Evolutionary conservation across 2,329 filamentous ascomycete species (phyloP).

Genomic region (Immersiporthe knoxdaviesiana): DNA sequence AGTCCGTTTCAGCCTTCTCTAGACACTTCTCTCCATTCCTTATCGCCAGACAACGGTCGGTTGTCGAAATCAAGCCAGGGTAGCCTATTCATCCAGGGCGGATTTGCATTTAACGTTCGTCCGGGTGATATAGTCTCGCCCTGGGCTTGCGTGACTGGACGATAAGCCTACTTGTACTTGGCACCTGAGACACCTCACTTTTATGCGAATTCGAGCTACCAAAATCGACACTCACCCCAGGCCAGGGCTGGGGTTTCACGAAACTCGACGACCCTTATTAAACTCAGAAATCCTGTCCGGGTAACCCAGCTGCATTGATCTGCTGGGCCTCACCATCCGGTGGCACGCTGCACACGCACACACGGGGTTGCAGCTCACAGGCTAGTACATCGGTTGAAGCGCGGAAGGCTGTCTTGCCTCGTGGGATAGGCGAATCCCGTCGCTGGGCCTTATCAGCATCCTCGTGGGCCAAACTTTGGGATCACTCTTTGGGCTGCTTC

Average conservation of each 20-base stretch:
- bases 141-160: background rate
- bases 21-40: slow-evolving; percentile 20
- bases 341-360: slow-evolving; percentile 6
- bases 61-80: slow-evolving; percentile 11
- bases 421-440: slow-evolving; percentile 28
- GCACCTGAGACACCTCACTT: slow-evolving; percentile 19
- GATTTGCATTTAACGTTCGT: slow-evolving; percentile 6
- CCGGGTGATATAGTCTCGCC: slow-evolving; percentile 19
- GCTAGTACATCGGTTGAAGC: slow-evolving; percentile 24
- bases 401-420: slow-evolving; percentile 12
- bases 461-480: background rate
- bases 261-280: background rate
- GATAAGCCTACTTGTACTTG: background rate
- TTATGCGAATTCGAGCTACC: slow-evolving; percentile 7
- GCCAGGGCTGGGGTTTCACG: slow-evolving; percentile 20
- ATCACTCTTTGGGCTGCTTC: slow-evolving; percentile 28
- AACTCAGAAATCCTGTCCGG: background rate
- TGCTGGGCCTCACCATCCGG: slow-evolving; percentile 11
- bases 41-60: slow-evolving; percentile 14
- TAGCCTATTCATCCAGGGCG: slow-evolving; percentile 8
- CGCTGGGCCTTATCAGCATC: slow-evolving; percentile 30
- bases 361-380: slow-evolving; percentile 12
- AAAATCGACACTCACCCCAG: slow-evolving; percentile 11
- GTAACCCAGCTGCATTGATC: slow-evolving; percentile 9
- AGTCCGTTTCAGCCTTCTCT: slow-evolving; percentile 27